Evolutionary conservation across 2,329 filamentous ascomycete genomes (phyloP), one percentile per base, ranked within the genome.

Genomic region (Mariannaea elegans): DNA sequence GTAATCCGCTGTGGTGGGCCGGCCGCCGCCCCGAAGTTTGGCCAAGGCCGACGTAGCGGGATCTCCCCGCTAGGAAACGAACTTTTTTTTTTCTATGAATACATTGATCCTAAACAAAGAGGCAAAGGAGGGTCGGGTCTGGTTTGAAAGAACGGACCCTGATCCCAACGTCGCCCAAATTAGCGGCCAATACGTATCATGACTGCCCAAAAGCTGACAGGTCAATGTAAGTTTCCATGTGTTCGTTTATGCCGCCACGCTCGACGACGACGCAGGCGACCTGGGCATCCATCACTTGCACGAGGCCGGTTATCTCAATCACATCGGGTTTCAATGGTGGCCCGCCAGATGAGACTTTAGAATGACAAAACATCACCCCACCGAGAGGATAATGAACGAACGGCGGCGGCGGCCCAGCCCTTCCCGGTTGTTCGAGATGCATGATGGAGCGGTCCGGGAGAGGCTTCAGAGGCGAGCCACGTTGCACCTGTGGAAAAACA

Each of bases 401-500:
- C 60, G 58, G 56, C 64, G 60, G 59, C 61, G 47, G 65, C 64
- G 66, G 58, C 56, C 63, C 65, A 67, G 70, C 68, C 68, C 68
- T 56, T 68, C 71, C 47, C 61, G 59, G 62, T 65, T 56, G 63
- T 56, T 70, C 59, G 61, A 71, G 68, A 69, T 71, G 68, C 70
- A 67, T 69, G 56, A 68, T 67, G 67, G 65, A 64, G 66, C 63
- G 57, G 57, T 36, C 67, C 64, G 66, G 51, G 62, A 64, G 67
- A 68, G 62, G 65, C 67, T 67, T 65, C 62, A 66, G 65, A 73
- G 62, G 64, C 69, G 70, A 71, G 73, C 73, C 73, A 75, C 73
- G 73, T 75, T 74, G 73, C 73, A 75, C 65, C 64, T 68, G 67
- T 63, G 63, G 66, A 68, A 70, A 61, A 68, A 62, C 65, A 70